Percentiles rank a stretch among this genome's conserved stretches.
Evolutionary conservation across 331 rosid species (phyloP).

Genomic region (Rhamnella rubrinervis): DNA sequence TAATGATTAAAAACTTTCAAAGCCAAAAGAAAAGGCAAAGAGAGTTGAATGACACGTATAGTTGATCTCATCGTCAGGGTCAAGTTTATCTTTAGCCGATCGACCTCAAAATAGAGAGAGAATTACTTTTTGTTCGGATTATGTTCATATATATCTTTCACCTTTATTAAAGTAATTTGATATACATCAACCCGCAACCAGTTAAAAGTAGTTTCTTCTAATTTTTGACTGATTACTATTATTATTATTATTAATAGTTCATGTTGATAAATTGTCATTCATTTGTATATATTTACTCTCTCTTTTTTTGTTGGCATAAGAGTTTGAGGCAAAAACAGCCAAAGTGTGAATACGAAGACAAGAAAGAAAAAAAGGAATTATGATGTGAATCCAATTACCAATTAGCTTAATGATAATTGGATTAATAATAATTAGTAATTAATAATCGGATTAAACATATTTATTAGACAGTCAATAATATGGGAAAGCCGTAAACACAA

Average conservation of each 20-base stretch:
- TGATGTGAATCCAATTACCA: constrained; percentile 3
- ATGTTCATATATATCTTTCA: constrained; percentile 28
- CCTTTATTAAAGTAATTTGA: constrained; percentile 43
- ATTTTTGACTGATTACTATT: too few species aligned
- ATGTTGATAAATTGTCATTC: too few species aligned
- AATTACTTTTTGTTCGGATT: constrained; percentile 40
- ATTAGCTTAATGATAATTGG: constrained; percentile 31
- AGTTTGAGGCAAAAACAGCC: too few species aligned
- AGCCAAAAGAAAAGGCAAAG: constrained; percentile 20
- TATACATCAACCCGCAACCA: constrained; percentile 1
- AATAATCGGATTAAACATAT: constrained; percentile 26
- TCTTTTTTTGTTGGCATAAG: too few species aligned
- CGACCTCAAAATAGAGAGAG: constrained; percentile 22
- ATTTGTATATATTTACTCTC: too few species aligned
- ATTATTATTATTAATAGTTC: too few species aligned
- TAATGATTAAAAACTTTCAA: constrained; percentile 42
- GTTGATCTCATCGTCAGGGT: constrained; percentile 18
- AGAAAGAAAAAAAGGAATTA: background rate
- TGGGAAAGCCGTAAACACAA: constrained; percentile 40
- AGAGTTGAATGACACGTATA: constrained; percentile 37
- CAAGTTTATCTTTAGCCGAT: constrained; percentile 29
- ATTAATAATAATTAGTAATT: constrained; percentile 20
- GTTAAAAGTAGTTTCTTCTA: too few species aligned
- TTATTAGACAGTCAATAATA: constrained; percentile 38
- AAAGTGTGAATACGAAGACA: too few species aligned